Base-by-base conservation (phyloP, 352 stramenopile species). In the Phytophthora palmivora region DNA sequence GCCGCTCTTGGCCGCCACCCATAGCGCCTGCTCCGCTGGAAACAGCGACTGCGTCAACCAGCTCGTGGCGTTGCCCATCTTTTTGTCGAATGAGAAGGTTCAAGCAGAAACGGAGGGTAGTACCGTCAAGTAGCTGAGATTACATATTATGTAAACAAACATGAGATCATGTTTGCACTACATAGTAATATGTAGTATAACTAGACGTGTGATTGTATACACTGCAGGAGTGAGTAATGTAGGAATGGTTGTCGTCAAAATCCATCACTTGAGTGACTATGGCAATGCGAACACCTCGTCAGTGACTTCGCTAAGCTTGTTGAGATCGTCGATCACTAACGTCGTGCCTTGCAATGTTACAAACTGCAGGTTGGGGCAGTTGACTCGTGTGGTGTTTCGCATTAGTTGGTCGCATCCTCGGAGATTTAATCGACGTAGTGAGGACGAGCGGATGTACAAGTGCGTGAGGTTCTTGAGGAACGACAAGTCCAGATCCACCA, bases 21-120 rank as follows among this genome's bases (percentile, higher is more conserved):
- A 96, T 26, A 93, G 52, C 43, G 79, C 70, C 58, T 96, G 85
- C 70, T 94, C 85, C 51, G 82, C 71, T 2, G 84, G 85, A 26
- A 78, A 92, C 36, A 94, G 67, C 30, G 70, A 78, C 74, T 91
- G 82, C 55, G 85, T 49, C 38, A 92, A 41, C 85, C 85, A 94
- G 55, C 79, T 90, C 60, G 83, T 78, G 16, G 81, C 64, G 60
- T 92, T 92, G 24, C 85, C 85, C 85, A 94, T 94, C 50, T 16
- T 55, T 48, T 47, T 54, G 28, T 21, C 32, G 18, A 71, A 54
- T 55, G 33, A 47, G 34, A 32, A 28, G 18, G 28, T 60, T 51
- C 16, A 52, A 45, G 21, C 14, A 33, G 37, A 58, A 50, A 34
- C 30, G 4, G 30, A 14, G 34, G 14, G 1, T n/a, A 24, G 45